A percentile compares a stretch with the other conserved stretches of the same genome.
Evolutionary conservation across 768 basidiomycete genomes (phyloP).

Genomic region (Collybia nuda): DNA sequence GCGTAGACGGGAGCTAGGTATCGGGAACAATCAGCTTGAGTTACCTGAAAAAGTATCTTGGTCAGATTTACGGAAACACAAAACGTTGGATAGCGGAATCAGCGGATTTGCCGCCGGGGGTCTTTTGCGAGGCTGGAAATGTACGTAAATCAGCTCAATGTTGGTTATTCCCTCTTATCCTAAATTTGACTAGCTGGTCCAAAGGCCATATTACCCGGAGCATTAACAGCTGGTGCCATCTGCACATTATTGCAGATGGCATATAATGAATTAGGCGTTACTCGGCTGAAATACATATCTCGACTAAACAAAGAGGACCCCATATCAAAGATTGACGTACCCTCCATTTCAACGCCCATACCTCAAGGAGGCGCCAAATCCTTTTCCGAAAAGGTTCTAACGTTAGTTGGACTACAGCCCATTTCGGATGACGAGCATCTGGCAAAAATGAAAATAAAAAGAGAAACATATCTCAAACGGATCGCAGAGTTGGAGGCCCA

Average conservation of each 20-base stretch:
- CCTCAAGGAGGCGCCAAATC: constrained; percentile 11
- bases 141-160: constrained; percentile 43
- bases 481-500: constrained; percentile 59
- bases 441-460: constrained; percentile 51
- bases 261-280: constrained; percentile 67
- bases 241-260: constrained; percentile 65
- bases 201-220: constrained; percentile 55
- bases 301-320: constrained; percentile 21
- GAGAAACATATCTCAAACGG: constrained; percentile 51
- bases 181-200: constrained; percentile 53
- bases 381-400: constrained; percentile 39
- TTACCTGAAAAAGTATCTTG: constrained; percentile 30
- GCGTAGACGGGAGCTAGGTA: constrained; percentile 30
- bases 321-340: constrained; percentile 10
- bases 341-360: constrained; percentile 2
- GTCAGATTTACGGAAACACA: constrained; percentile 55
- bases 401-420: constrained; percentile 47
- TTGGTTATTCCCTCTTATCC: not conserved
- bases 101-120: constrained; percentile 74
- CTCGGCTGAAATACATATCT: constrained; percentile 58
- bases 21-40: constrained; percentile 11
- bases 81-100: constrained; percentile 68
- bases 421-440: constrained; percentile 78
- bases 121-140: constrained; percentile 49
- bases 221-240: constrained; percentile 54